These are phyloP conservation scores for Linum usitatissimum DNA, from an alignment of 345 rosid species.

Conservation along the genomic window DNA sequence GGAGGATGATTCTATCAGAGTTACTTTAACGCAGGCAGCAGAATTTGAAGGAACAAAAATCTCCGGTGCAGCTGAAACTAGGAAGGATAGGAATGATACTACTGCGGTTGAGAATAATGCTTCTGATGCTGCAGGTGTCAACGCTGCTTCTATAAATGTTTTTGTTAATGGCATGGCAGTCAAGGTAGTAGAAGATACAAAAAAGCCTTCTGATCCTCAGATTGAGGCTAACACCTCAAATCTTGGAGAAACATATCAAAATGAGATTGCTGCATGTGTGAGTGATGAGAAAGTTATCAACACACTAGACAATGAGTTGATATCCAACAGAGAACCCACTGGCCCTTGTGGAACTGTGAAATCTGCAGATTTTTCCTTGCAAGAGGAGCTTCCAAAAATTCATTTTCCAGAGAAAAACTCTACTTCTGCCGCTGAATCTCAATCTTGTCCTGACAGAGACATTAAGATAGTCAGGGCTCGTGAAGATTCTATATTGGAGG, in stretches of 20 bases:
- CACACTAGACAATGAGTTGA: slow-evolving; percentile 22
- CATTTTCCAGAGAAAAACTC: slow-evolving; percentile 19
- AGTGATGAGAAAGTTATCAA: slow-evolving; percentile 26
- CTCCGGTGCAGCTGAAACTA: slow-evolving; percentile 32
- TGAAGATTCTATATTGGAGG: slow-evolving; percentile 82
- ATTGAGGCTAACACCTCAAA: slow-evolving; percentile 31
- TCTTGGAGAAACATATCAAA: slow-evolving; percentile 26
- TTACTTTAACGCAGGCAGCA: slow-evolving; percentile 25
- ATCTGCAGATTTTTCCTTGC: slow-evolving; percentile 18
- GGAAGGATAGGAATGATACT: slow-evolving; percentile 31
- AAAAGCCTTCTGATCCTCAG: slow-evolving; percentile 28
- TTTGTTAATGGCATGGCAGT: slow-evolving; percentile 19
- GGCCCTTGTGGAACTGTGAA: slow-evolving; percentile 26
- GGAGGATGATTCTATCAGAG: slow-evolving; percentile 33
- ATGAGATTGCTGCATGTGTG: slow-evolving; percentile 26
- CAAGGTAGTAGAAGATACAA: slow-evolving; percentile 37
- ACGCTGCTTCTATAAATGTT: slow-evolving; percentile 18
- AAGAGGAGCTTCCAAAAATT: slow-evolving; percentile 20
- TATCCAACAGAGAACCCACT: slow-evolving; percentile 21
- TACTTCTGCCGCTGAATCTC: slow-evolving; percentile 32
- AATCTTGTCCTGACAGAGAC: slow-evolving; percentile 27
- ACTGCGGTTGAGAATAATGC: slow-evolving; percentile 27
- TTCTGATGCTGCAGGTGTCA: slow-evolving; percentile 19
- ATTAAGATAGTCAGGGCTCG: slow-evolving; percentile 42
- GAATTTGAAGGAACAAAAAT: slow-evolving; percentile 31